A percentile compares a stretch with the other conserved stretches of the same genome.
These are phyloP conservation scores for Pyrenophora tritici-repentis DNA, from an alignment of 2,329 filamentous ascomycete species.

Conservation along the genomic window DNA sequence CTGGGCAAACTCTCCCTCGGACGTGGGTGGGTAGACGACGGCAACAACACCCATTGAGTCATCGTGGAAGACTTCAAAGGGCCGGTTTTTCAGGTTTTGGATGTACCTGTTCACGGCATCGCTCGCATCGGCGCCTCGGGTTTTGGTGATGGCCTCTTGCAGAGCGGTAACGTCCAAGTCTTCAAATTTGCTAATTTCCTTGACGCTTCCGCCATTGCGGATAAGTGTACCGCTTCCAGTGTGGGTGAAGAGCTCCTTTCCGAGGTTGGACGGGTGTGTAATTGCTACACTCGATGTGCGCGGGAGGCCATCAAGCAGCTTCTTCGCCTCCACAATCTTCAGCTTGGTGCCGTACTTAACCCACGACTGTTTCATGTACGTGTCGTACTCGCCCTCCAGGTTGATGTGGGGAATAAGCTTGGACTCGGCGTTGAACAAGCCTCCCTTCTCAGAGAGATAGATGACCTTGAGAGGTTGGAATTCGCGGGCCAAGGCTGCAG, in stretches of 20 bases:
- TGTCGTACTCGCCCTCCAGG: slow-evolving; percentile 92
- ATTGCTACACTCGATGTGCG: slow-evolving; percentile 94
- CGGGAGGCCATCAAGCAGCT: slow-evolving; percentile 84
- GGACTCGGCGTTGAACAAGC: slow-evolving; percentile 90
- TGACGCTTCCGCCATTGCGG: slow-evolving; percentile 86
- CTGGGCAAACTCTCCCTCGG: slow-evolving; percentile 73
- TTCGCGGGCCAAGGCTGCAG: slow-evolving; percentile 85
- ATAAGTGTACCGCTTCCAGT: slow-evolving; percentile 93
- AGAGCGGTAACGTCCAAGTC: slow-evolving; percentile 80
- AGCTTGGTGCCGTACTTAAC: slow-evolving; percentile 91
- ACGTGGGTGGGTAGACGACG: slow-evolving; percentile 77
- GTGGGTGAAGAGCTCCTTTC: slow-evolving; percentile 96
- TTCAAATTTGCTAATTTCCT: slow-evolving; percentile 70
- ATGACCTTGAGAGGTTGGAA: slow-evolving; percentile 96
- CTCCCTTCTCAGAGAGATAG: slow-evolving; percentile 97
- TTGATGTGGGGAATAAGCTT: slow-evolving; percentile 98
- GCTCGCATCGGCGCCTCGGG: slow-evolving; percentile 78
- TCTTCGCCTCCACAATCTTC: slow-evolving; percentile 98
- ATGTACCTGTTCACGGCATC: slow-evolving; percentile 87
- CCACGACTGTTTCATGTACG: slow-evolving; percentile 92
- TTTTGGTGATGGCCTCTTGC: slow-evolving; percentile 80
- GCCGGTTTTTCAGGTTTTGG: slow-evolving; percentile 72
- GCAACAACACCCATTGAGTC: slow-evolving; percentile 91
- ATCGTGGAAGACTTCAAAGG: slow-evolving; percentile 94
- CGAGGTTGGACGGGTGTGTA: slow-evolving; percentile 92